These are phyloP conservation scores for Kwoniella europaea DNA, from an alignment of 768 basidiomycete species.

Conservation along the genomic window DNA sequence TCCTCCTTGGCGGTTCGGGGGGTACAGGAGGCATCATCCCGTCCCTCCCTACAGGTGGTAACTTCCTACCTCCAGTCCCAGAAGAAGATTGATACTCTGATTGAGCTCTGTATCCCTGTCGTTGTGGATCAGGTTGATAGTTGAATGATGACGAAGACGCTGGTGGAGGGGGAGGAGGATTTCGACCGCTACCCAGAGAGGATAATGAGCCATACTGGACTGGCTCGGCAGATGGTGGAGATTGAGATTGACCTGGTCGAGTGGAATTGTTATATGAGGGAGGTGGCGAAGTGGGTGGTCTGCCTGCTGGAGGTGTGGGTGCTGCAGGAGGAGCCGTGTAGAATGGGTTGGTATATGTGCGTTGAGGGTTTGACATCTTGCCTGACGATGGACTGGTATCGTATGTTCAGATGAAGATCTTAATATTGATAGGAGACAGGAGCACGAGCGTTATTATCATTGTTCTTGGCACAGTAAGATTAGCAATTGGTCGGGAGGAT, in stretches of 20 bases:
- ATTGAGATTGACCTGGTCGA: not conserved
- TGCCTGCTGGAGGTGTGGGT: not conserved
- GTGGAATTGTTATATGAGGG: constrained; percentile 16
- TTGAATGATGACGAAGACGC: constrained; percentile 16
- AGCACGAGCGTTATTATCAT: not conserved
- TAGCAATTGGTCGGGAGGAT: not conserved
- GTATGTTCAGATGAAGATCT: not conserved
- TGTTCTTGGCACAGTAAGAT: not conserved
- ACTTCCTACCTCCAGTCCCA: constrained; percentile 9
- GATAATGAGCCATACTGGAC: constrained; percentile 26
- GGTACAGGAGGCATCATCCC: constrained; percentile 27
- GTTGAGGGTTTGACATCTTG: constrained; percentile 7
- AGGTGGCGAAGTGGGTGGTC: constrained; percentile 19
- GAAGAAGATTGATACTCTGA: constrained; percentile 5
- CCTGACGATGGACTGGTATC: not conserved
- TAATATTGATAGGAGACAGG: not conserved
- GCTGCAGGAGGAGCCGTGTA: constrained; percentile 10
- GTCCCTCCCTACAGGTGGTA: constrained; percentile 21
- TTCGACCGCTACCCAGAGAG: constrained; percentile 13
- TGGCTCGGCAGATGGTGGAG: constrained; percentile 6
- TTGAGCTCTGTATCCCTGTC: constrained; percentile 23
- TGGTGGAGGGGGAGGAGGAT: constrained; percentile 3
- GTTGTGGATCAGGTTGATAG: constrained; percentile 24
- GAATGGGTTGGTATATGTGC: constrained; percentile 27
- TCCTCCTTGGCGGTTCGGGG: constrained; percentile 24